Evolutionary conservation across 1,284 basidiomycete species (phyloP).

Genomic region (Chiua sp.): DNA sequence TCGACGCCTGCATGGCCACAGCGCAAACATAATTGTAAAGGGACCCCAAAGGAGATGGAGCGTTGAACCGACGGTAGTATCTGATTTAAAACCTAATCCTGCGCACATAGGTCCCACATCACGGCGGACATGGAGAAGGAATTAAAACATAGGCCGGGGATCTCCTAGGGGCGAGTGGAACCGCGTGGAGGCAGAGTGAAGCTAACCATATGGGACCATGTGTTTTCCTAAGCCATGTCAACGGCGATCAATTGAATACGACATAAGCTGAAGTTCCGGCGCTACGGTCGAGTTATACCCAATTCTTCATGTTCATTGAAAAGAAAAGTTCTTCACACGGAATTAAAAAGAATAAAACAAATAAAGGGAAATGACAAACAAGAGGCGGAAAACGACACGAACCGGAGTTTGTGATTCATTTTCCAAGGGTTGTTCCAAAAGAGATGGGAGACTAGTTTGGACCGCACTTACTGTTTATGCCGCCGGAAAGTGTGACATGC

Average conservation of each 20-base stretch:
- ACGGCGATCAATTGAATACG: slow-evolving; percentile 43
- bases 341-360: slow-evolving; percentile 8
- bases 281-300: slow-evolving; percentile 11
- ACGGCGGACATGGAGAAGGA: slow-evolving; percentile 18
- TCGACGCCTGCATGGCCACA: slow-evolving; percentile 26
- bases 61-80: slow-evolving; percentile 20
- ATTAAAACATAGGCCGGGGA: slow-evolving; percentile 7
- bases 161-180: slow-evolving; percentile 27
- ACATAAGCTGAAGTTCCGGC: slow-evolving; percentile 36
- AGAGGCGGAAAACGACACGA: slow-evolving; percentile 19
- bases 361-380: slow-evolving; percentile 21
- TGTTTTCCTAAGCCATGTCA: slow-evolving; percentile 36
- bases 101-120: slow-evolving; percentile 11
- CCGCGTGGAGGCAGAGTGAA: slow-evolving; percentile 31
- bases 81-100: slow-evolving; percentile 19
- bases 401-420: no score
- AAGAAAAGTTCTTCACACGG: slow-evolving; percentile 23
- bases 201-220: slow-evolving; percentile 36
- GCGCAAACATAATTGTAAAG: slow-evolving; percentile 24
- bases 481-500: slow-evolving; percentile 6
- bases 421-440: slow-evolving; percentile 10
- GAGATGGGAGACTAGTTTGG: slow-evolving; percentile 2
- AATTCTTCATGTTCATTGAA: neutral
- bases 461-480: no score
- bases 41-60: slow-evolving; percentile 20